Conservation (phyloP, 2,329 filamentous ascomycete genomes). For the Macrophomina tecta region DNA sequence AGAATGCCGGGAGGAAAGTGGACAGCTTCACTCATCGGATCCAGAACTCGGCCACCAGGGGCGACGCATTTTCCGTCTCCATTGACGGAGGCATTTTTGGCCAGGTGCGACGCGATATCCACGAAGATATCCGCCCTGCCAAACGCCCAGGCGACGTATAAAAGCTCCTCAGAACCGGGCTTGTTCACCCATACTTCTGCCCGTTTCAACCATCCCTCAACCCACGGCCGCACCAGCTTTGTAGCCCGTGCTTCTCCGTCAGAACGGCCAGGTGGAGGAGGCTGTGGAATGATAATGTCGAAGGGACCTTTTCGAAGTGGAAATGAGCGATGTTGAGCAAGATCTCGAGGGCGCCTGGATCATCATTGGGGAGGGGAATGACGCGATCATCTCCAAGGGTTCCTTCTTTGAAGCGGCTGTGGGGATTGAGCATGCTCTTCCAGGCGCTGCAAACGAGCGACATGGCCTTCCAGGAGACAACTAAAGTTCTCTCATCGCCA, state of each 20-base stretch:
- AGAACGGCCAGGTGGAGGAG: conserved; percentile 8
- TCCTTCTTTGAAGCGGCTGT: conserved; percentile 1
- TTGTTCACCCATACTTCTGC: background rate
- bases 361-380: conserved; percentile 26
- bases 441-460: background rate
- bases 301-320: conserved; percentile 1
- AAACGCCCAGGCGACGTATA: conserved; percentile 9
- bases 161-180: conserved; percentile 6
- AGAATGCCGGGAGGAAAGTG: background rate
- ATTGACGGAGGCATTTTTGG: no score
- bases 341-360: conserved; percentile 10
- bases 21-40: background rate
- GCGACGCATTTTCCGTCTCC: background rate
- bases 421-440: background rate
- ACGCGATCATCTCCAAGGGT: background rate
- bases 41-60: background rate
- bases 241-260: conserved; percentile 22
- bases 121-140: background rate
- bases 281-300: background rate
- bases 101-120: background rate
- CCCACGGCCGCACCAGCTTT: conserved; percentile 14
- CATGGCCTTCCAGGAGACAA: conserved; percentile 11
- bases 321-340: conserved; percentile 28
- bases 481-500: background rate
- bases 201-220: conserved; percentile 1